Conservation (phyloP, 805 yeast species). For the Kazachstania psychrophila region DNA sequence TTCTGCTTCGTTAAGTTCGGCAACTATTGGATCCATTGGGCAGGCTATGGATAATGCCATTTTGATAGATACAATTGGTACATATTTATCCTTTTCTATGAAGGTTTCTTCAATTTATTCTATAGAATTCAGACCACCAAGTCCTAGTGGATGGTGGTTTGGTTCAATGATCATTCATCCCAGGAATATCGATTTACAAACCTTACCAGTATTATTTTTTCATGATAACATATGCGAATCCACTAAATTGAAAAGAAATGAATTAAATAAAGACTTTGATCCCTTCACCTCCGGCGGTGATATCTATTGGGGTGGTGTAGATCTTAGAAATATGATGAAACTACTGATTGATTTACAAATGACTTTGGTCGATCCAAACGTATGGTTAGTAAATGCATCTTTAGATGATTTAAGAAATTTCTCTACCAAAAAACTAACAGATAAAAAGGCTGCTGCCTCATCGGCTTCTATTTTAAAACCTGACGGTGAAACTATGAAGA, state of each 20-base stretch:
- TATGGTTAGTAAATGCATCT: slow-evolving; percentile 72
- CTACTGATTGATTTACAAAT: slow-evolving; percentile 52
- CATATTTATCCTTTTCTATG: slow-evolving; percentile 17
- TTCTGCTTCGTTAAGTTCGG: not conserved
- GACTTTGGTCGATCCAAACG: slow-evolving; percentile 62
- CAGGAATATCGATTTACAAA: slow-evolving; percentile 39
- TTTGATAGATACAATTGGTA: slow-evolving; percentile 1
- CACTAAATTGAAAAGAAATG: slow-evolving; percentile 51
- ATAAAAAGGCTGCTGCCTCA: not conserved
- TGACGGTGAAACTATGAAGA: not conserved
- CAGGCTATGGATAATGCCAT: slow-evolving; percentile 4
- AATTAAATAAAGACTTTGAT: slow-evolving; percentile 56
- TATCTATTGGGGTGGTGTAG: slow-evolving; percentile 87
- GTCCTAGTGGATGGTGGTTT: slow-evolving; percentile 74
- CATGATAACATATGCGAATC: slow-evolving; percentile 85
- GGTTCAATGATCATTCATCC: slow-evolving; percentile 78
- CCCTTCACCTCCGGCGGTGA: slow-evolving; percentile 53
- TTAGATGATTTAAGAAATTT: slow-evolving; percentile 35
- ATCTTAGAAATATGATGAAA: slow-evolving; percentile 50
- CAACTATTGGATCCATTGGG: not conserved
- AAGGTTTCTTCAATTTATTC: slow-evolving; percentile 55
- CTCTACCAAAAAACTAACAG: slow-evolving; percentile 7
- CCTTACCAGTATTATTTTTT: slow-evolving; percentile 78
- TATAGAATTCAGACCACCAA: slow-evolving; percentile 75
- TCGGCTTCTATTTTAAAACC: not conserved